Conservation (phyloP, 75 land plant genomes). For the Isoetes taiwanensis region DNA sequence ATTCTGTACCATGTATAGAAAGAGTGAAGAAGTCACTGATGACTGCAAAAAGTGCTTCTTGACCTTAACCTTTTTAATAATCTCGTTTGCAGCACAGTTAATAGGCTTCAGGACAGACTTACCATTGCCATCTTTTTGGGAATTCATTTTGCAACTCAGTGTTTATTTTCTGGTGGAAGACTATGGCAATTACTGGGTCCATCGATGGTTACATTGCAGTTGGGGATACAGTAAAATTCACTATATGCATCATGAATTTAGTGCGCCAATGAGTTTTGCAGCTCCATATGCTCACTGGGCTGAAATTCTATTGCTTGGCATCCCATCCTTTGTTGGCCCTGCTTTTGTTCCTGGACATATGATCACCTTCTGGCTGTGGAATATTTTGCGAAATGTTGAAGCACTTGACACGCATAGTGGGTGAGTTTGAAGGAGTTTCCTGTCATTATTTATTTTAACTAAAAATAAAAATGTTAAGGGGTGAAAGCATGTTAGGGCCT, state of each 20-base stretch:
- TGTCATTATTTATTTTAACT: too few species aligned
- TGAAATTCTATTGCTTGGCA: slow-evolving; percentile 74
- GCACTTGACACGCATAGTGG: slow-evolving; percentile 90
- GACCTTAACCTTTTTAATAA: too few species aligned
- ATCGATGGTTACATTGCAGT: slow-evolving; percentile 55
- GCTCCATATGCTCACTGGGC: slow-evolving; percentile 96
- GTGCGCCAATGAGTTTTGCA: slow-evolving; percentile 74
- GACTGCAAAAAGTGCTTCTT: too few species aligned
- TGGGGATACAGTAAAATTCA: slow-evolving; percentile 92
- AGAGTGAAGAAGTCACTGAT: too few species aligned
- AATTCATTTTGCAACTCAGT: slow-evolving; percentile 40
- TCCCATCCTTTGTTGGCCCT: slow-evolving; percentile 77
- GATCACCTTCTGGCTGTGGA: slow-evolving; percentile 92
- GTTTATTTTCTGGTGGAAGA: slow-evolving; percentile 77
- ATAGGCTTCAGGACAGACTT: slow-evolving; percentile 54
- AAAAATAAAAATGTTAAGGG: too few species aligned
- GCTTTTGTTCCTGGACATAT: slow-evolving; percentile 78
- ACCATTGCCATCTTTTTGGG: slow-evolving; percentile 63
- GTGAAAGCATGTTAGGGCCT: too few species aligned
- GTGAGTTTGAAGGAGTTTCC: too few species aligned
- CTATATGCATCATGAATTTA: slow-evolving; percentile 70
- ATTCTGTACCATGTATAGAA: too few species aligned
- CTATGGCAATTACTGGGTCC: slow-evolving; percentile 83
- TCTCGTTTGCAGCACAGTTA: too few species aligned
- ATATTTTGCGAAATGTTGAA: slow-evolving; percentile 68